These are phyloP conservation scores for Crepidotus sp. DNA, from an alignment of 1,284 basidiomycete species.

Conservation along the genomic window DNA sequence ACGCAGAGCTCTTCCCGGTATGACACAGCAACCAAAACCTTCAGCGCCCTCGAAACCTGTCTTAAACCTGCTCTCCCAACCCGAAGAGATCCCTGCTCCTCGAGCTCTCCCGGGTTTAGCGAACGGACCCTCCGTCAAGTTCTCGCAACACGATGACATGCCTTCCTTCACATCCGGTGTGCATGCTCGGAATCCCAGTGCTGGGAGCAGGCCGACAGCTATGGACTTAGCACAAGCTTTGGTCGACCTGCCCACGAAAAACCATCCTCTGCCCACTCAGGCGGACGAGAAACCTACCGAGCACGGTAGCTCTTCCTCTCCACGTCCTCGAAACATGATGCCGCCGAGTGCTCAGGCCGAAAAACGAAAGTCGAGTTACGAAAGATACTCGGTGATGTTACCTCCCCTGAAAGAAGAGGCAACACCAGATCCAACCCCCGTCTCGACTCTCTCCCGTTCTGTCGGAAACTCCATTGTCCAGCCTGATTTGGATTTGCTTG, in stretches of 20 bases:
- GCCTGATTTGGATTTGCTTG: constrained; percentile 12
- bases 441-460: constrained; percentile 39
- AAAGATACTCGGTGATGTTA: constrained; percentile 55
- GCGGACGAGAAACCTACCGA: constrained; percentile 14
- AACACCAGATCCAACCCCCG: constrained; percentile 51
- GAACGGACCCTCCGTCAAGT: constrained; percentile 13
- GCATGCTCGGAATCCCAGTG: constrained; percentile 53
- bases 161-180: constrained; percentile 19
- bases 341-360: constrained; percentile 26
- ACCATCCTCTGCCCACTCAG: constrained; percentile 4
- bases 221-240: constrained; percentile 71
- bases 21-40: constrained; percentile 18
- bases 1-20: constrained; percentile 33
- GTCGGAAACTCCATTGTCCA: constrained; percentile 18
- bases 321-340: constrained; percentile 13
- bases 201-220: constrained; percentile 58
- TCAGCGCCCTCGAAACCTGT: constrained; percentile 10
- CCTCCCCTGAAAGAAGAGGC: constrained; percentile 61
- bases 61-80: not conserved
- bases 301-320: constrained; percentile 3
- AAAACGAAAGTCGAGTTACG: constrained; percentile 56
- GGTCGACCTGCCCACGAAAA: constrained; percentile 26
- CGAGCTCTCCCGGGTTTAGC: constrained; percentile 15
- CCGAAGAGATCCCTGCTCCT: constrained; percentile 3
- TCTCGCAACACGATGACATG: constrained; percentile 15